Evolutionary conservation across 768 basidiomycete species (phyloP).

Genomic region (Lepiota venenata): DNA sequence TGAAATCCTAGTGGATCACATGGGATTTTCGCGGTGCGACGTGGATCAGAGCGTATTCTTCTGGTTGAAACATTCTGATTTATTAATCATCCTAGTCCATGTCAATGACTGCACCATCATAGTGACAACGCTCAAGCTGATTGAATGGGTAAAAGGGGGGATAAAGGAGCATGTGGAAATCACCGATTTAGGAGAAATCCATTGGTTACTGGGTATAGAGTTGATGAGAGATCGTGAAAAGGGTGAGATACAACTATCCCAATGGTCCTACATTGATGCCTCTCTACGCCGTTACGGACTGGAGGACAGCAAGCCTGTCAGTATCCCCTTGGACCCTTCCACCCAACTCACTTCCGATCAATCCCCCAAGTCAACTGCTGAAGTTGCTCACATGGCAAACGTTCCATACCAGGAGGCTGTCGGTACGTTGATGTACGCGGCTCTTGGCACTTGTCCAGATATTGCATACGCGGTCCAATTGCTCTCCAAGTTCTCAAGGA

Average conservation of each 20-base stretch:
- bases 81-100: conserved; percentile 23
- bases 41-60: conserved; percentile 17
- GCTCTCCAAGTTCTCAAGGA: conserved; percentile 27
- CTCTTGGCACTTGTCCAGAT: no score
- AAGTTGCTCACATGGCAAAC: no score
- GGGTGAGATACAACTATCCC: conserved; percentile 15
- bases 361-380: no score
- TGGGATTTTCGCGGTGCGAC: conserved; percentile 17
- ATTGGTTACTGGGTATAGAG: conserved; percentile 26
- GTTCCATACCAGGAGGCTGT: no score
- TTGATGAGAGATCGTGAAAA: conserved; percentile 14
- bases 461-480: no score
- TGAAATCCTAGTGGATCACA: conserved; percentile 1
- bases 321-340: no score
- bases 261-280: conserved; percentile 28
- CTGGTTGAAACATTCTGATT: neutral
- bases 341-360: no score
- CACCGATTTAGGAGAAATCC: no score
- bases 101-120: conserved; percentile 29
- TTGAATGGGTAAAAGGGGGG: neutral
- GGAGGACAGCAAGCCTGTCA: no score
- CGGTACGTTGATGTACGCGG: no score
- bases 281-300: no score
- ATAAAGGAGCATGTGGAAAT: neutral
- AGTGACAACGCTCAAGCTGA: neutral